Base-by-base conservation (phyloP, 352 stramenopile genomes). In the Globisporangium iwayamae region DNA sequence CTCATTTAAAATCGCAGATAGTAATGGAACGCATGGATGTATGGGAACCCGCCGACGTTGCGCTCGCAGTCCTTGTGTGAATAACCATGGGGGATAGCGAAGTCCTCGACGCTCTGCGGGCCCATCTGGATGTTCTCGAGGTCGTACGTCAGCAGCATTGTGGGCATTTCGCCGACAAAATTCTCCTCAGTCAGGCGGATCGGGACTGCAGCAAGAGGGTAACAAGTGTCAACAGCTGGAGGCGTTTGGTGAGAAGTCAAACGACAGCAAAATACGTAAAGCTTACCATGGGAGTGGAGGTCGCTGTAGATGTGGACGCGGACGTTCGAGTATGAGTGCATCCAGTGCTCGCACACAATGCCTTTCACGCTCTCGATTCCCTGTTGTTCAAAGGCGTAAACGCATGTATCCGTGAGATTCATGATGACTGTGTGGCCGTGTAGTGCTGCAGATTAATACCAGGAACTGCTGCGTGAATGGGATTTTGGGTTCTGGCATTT, bases 11-110 rank as follows among this genome's bases (percentile, higher is more conserved):
- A 90, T 18, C 79, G 71, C 39, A 90, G 66, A 34, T 90, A 89
- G 67, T 93, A 75, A 60, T 93, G 76, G 64, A 90, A 93, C 11
- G 73, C 75, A 63, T 93, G 83, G 56, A 93, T 90, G 61, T 90
- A 91, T 34, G 82, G 77, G 62, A 93, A 90, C n/a, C 80, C 79
- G 36, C 71, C 72, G 20, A 87, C 78, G 28, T 73, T 90, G 70
- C 81, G 76, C 30, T 59, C 56, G 61, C 83, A 93, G 28, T 88
- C 81, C 38, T 60, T 69, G 41, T 81, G 77, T 16, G 72, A 63
- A 62, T 88, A 91, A n/a, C 78, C 78, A 53, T 75, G 74, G 0
- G 81, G 83, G 55, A 92, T 85, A 0, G 60, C 60, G 55, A 90
- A 89, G 34, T 75, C 70, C 1, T 63, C 71, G 14, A 70, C 38